A percentile compares a stretch with the other conserved stretches of the same genome.
Conservation (phyloP, 106 monocot species). For the Hemerocallis citrina region DNA sequence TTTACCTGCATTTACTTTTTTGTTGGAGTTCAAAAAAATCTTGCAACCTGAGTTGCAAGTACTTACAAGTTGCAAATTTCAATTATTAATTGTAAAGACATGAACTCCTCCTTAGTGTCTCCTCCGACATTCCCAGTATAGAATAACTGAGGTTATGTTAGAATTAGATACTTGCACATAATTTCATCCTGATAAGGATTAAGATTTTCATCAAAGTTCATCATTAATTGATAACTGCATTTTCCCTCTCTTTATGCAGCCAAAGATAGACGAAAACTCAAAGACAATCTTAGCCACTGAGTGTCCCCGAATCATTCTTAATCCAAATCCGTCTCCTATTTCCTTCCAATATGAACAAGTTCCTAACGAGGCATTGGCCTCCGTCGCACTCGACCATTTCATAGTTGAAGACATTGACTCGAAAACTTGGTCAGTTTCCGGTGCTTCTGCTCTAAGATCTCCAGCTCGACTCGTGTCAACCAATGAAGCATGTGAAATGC, state of each 20-base stretch:
- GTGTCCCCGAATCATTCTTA: conserved; percentile 73
- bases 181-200: too few species aligned
- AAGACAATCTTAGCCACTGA: conserved; percentile 41
- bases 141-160: too few species aligned
- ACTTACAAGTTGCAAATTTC: too few species aligned
- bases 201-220: neutral
- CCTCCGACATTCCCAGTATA: neutral
- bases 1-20: too few species aligned
- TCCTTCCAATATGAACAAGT: conserved; percentile 35
- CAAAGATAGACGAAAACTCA: conserved; percentile 73
- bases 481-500: conserved; percentile 22
- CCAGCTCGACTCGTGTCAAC: neutral
- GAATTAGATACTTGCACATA: too few species aligned
- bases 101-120: too few species aligned
- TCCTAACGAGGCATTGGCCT: conserved; percentile 51
- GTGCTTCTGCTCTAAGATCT: conserved; percentile 9
- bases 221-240: neutral
- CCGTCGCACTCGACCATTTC: conserved; percentile 43
- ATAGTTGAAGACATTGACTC: conserved; percentile 69
- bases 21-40: too few species aligned
- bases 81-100: too few species aligned
- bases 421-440: conserved; percentile 50
- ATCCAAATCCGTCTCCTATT: conserved; percentile 46
- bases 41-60: too few species aligned
- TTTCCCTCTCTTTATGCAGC: conserved; percentile 29